Evolutionary conservation across 2,329 filamentous ascomycete genomes (phyloP).

Genomic region (Ilyonectria destructans): DNA sequence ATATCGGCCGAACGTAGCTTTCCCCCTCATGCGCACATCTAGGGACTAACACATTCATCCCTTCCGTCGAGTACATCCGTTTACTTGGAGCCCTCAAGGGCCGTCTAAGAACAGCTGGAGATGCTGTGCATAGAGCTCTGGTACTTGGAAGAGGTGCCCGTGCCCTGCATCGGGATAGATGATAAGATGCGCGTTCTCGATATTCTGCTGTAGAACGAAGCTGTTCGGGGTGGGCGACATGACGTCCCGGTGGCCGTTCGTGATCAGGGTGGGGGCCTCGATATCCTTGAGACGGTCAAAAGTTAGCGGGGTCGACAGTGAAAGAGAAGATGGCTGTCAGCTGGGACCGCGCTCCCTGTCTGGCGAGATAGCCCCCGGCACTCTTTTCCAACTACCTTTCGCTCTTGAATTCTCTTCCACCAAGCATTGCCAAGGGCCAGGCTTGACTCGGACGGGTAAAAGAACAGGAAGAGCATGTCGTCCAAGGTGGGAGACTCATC

Average conservation of each 20-base stretch:
- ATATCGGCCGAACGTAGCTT: too few relatives aligned
- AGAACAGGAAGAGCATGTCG: background rate
- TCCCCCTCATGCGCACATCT: too few relatives aligned
- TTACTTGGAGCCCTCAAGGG: background rate
- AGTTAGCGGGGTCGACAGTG: background rate
- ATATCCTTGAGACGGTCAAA: conserved; percentile 3
- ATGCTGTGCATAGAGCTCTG: background rate
- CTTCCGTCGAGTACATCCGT: too few relatives aligned
- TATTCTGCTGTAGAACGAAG: too few relatives aligned
- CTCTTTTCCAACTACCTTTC: background rate
- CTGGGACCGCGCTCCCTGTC: conserved; percentile 3
- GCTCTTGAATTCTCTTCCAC: conserved; percentile 1
- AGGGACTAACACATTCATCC: too few relatives aligned
- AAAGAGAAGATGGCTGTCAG: conserved; percentile 3
- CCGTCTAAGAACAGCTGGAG: background rate
- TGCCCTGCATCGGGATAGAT: background rate
- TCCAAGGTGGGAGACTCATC: background rate
- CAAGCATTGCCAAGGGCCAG: background rate
- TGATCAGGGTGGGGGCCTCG: background rate
- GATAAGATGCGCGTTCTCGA: too few relatives aligned
- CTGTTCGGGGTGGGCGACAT: conserved; percentile 1
- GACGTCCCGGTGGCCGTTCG: background rate
- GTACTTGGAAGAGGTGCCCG: background rate
- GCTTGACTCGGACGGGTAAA: background rate
- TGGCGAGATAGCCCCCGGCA: background rate